These are phyloP conservation scores for Oryza nivara DNA, from an alignment of 176 grass and related monocot species.

Conservation along the genomic window DNA sequence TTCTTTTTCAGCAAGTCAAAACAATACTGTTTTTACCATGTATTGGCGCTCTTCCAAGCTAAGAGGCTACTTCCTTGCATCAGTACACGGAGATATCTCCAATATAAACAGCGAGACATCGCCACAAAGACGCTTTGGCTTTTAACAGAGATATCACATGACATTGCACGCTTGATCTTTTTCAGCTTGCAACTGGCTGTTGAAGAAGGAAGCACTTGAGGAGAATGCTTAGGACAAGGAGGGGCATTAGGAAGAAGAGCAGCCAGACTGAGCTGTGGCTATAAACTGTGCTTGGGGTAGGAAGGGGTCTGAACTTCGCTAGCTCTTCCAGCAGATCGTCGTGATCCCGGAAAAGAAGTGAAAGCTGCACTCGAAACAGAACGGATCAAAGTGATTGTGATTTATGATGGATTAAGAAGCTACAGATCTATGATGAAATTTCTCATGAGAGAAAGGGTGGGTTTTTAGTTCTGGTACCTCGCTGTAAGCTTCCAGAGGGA, in stretches of 20 bases:
- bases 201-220: constrained; percentile 48
- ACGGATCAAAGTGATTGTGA: constrained; percentile 17
- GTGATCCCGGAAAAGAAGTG: constrained; percentile 52
- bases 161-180: not conserved
- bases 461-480: constrained; percentile 45
- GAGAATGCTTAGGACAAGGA: constrained; percentile 56
- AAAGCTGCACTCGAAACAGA: constrained; percentile 46
- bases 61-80: not conserved
- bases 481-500: constrained; percentile 62
- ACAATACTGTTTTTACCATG: constrained; percentile 2
- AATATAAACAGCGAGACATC: not conserved
- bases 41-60: not conserved
- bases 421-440: not conserved
- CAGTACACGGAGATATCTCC: not conserved
- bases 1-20: not conserved
- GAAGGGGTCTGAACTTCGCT: constrained; percentile 58
- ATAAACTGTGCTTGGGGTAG: constrained; percentile 41
- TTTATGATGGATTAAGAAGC: not conserved
- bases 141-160: not conserved
- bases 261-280: constrained; percentile 56
- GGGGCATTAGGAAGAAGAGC: constrained; percentile 54
- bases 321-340: constrained; percentile 57
- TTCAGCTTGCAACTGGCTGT: constrained; percentile 8
- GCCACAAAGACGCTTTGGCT: not conserved
- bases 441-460: not conserved